A percentile compares a stretch with the other conserved stretches of the same genome.
Evolutionary conservation across 371 early-diverging fungal species (phyloP).

Genomic region (Quaeritorhiza haematococci): DNA sequence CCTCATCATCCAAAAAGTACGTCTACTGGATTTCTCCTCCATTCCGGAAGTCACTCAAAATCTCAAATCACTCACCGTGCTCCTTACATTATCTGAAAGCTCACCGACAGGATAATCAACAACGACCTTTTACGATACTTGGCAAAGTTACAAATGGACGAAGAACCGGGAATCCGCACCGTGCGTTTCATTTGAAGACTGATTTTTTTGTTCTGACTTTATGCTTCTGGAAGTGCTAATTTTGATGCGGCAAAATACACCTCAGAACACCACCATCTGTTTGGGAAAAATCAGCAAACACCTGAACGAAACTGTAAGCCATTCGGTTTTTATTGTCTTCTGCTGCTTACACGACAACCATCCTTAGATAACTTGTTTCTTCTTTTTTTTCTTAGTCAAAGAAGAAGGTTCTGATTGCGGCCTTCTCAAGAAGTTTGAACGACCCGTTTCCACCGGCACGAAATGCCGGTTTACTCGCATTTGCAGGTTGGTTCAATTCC

Average conservation of each 20-base stretch:
- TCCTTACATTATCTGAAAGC: no score
- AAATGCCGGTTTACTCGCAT: conserved; percentile 80
- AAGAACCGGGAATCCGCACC: conserved; percentile 92
- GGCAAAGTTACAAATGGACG: conserved; percentile 82
- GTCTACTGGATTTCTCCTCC: no score
- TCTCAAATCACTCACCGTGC: no score
- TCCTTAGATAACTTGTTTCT: conserved; percentile 3
- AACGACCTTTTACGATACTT: conserved; percentile 78
- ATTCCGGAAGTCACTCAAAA: no score
- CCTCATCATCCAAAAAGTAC: conserved; percentile 64
- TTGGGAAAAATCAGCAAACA: conserved; percentile 80
- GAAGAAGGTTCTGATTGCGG: conserved; percentile 73
- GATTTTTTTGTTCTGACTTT: no score
- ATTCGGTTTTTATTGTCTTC: no score
- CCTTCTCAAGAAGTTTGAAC: conserved; percentile 73
- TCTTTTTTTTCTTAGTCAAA: conserved; percentile 41
- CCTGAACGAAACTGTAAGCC: conserved; percentile 62
- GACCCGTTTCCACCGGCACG: conserved; percentile 91
- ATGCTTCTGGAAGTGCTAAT: no score
- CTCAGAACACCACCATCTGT: conserved; percentile 80
- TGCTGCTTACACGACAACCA: no score
- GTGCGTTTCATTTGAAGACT: conserved; percentile 3
- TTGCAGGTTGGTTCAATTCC: conserved; percentile 46
- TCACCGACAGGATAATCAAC: conserved; percentile 72
- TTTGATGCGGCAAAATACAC: neutral